Evolutionary conservation across 148 eudicot species (phyloP).

Genomic region (Nepenthes gracilis): DNA sequence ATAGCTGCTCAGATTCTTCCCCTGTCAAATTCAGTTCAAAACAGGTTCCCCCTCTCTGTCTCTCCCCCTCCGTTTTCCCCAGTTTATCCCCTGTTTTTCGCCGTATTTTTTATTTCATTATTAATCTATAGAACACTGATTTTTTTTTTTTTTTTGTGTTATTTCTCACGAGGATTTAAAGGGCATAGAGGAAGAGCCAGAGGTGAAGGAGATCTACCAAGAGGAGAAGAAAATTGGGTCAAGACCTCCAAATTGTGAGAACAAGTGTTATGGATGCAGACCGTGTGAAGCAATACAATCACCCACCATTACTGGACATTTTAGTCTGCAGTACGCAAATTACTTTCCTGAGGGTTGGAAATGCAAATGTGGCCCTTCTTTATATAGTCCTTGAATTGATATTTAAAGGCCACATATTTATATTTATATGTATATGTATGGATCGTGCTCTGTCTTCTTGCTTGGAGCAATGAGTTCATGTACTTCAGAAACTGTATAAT

Average conservation of each 20-base stretch:
- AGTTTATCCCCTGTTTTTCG: too few relatives aligned
- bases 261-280: conserved; percentile 69
- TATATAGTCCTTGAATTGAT: conserved; percentile 40
- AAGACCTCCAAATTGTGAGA: conserved; percentile 77
- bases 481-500: too few relatives aligned
- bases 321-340: conserved; percentile 60
- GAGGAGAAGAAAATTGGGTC: conserved; percentile 50
- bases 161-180: conserved; percentile 18
- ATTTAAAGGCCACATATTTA: too few relatives aligned
- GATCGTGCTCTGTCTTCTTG: too few relatives aligned
- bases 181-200: neutral
- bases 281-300: conserved; percentile 86
- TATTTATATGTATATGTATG: too few relatives aligned
- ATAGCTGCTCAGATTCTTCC: too few relatives aligned
- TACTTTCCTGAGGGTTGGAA: conserved; percentile 88
- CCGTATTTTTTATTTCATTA: too few relatives aligned
- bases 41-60: too few relatives aligned
- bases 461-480: neutral
- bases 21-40: too few relatives aligned
- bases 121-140: conserved; percentile 16
- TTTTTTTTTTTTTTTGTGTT: conserved; percentile 6
- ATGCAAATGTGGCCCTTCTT: conserved; percentile 83
- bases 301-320: conserved; percentile 33
- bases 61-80: too few relatives aligned
- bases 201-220: neutral